Evolutionary conservation across 2,329 filamentous ascomycete genomes (phyloP).

Genomic region (Colletotrichum salicis): DNA sequence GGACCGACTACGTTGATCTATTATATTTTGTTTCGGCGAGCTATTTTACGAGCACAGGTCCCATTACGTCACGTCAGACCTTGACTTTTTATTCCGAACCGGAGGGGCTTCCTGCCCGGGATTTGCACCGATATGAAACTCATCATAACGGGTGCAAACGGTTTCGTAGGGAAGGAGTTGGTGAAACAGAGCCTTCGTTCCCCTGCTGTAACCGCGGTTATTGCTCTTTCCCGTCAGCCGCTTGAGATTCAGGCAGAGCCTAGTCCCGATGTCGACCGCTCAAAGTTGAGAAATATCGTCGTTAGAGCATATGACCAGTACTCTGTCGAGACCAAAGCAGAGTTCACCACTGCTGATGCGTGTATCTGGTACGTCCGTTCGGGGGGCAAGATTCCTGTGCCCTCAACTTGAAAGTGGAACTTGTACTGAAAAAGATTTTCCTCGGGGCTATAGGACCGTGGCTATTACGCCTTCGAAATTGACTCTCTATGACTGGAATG

Average conservation of each 20-base stretch:
- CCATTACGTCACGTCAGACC: too few relatives aligned
- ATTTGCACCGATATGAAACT: slow-evolving; percentile 50
- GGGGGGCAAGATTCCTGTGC: background rate
- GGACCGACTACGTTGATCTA: too few relatives aligned
- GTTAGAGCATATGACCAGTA: slow-evolving; percentile 54
- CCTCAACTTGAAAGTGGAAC: too few relatives aligned
- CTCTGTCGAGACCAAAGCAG: slow-evolving; percentile 49
- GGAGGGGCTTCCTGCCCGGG: too few relatives aligned
- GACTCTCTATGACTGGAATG: slow-evolving; percentile 44
- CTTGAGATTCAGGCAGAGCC: slow-evolving; percentile 40
- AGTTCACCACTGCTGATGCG: slow-evolving; percentile 52
- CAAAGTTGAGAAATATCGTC: slow-evolving; percentile 53
- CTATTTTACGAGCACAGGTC: too few relatives aligned
- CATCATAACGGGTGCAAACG: slow-evolving; percentile 54
- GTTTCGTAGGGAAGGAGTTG: slow-evolving; percentile 55
- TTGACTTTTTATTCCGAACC: too few relatives aligned
- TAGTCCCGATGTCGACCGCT: slow-evolving; percentile 38
- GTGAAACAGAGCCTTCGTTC: slow-evolving; percentile 53
- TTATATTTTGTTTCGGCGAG: too few relatives aligned
- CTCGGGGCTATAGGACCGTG: slow-evolving; percentile 39
- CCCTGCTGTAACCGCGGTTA: slow-evolving; percentile 50
- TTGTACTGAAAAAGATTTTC: too few relatives aligned
- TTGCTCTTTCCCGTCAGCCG: slow-evolving; percentile 53
- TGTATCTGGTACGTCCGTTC: slow-evolving; percentile 52
- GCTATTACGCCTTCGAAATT: slow-evolving; percentile 41